Conservation (phyloP, 768 basidiomycete species). For the Leccinum olivaceopallidum region DNA sequence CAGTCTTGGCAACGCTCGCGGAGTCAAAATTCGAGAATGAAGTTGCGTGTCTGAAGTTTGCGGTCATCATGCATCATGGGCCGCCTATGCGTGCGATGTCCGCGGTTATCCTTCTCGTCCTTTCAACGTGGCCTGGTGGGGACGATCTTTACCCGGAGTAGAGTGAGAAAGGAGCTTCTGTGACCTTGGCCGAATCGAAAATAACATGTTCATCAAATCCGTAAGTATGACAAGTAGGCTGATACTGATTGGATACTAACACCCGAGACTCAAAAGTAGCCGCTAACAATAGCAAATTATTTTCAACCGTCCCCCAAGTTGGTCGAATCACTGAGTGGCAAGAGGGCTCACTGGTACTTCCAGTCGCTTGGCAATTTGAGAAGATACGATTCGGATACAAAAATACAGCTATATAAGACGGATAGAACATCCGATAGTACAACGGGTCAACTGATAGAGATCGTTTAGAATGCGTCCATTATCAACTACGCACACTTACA, state of each 20-base stretch:
- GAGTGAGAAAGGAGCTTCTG: not conserved
- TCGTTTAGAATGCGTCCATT: not conserved
- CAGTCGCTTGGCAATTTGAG: not conserved
- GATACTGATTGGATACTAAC: no score
- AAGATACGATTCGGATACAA: not conserved
- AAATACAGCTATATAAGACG: not conserved
- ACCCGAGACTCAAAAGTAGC: no score
- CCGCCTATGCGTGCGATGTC: not conserved
- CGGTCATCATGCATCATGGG: not conserved
- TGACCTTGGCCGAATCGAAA: not conserved
- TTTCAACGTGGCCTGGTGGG: not conserved
- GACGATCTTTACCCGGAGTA: no score
- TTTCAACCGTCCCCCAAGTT: no score
- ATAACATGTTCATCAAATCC: not conserved
- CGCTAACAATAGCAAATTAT: no score
- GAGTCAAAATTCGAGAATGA: not conserved
- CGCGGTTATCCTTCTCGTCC: not conserved
- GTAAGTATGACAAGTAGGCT: no score
- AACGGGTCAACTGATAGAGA: not conserved
- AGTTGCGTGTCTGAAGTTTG: not conserved
- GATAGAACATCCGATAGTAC: not conserved
- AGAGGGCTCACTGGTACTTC: not conserved
- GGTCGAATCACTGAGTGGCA: no score
- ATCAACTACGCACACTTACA: not conserved
- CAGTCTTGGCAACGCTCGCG: no score